Evolutionary conservation across 2,329 filamentous ascomycete species (phyloP).

Genomic region (Apiospora aurea): DNA sequence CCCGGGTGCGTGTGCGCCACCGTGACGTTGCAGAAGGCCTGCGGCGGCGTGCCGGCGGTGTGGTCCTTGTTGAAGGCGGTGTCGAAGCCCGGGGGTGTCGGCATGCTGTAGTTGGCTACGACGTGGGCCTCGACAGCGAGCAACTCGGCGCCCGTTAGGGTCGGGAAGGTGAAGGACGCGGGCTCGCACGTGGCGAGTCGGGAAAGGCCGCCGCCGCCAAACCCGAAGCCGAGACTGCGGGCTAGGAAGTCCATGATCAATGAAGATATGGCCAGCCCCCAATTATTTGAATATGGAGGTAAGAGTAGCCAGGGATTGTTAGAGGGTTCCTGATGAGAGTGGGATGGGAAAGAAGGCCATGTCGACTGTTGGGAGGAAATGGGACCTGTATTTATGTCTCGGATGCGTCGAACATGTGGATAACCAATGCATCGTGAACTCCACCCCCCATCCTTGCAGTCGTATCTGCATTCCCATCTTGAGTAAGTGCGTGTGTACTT

Average conservation of each 20-base stretch:
- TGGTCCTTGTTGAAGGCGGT: not conserved
- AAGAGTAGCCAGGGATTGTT: not conserved
- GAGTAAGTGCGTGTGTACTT: not conserved
- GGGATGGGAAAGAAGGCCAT: not conserved
- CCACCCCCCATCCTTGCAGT: not conserved
- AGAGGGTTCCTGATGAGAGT: not conserved
- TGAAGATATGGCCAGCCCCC: not conserved
- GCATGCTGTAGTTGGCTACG: constrained; percentile 9
- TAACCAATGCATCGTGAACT: not conserved
- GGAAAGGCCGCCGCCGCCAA: not conserved
- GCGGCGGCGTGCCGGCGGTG: not conserved
- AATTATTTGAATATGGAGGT: not conserved
- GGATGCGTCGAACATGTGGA: not conserved
- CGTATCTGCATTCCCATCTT: not conserved
- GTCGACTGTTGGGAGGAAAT: not conserved
- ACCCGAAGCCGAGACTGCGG: not conserved
- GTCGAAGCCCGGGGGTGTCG: not conserved
- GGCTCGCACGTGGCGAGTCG: not conserved
- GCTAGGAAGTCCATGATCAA: constrained; percentile 3
- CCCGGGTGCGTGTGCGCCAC: constrained; percentile 25
- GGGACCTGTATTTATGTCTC: not conserved
- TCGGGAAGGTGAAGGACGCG: not conserved
- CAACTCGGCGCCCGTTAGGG: constrained; percentile 18
- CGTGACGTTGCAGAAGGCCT: constrained; percentile 24
- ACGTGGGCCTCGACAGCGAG: constrained; percentile 17